Evolutionary conservation across 2,329 filamentous ascomycete species (phyloP).

Genomic region (Lachnellula cervina): DNA sequence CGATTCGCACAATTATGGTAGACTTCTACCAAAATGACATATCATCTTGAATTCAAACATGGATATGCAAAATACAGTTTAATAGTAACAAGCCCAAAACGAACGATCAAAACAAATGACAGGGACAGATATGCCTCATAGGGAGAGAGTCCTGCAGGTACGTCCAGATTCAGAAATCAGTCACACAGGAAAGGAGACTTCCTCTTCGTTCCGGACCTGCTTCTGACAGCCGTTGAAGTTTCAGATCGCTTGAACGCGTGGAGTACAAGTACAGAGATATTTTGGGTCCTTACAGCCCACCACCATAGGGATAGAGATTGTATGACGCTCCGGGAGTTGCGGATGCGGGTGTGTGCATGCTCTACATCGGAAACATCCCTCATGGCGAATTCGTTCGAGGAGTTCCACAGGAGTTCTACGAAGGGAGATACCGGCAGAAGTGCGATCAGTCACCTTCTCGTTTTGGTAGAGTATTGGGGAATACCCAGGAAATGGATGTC

Average conservation of each 20-base stretch:
- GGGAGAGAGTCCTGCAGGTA: conserved; percentile 5
- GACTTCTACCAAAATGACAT: too few relatives aligned
- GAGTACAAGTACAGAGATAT: conserved; percentile 20
- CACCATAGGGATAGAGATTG: conserved; percentile 7
- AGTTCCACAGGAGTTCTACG: conserved; percentile 1
- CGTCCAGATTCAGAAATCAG: conserved; percentile 7
- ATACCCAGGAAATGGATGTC: too few relatives aligned
- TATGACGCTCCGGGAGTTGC: conserved; percentile 18
- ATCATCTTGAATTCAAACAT: neutral
- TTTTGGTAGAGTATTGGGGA: neutral
- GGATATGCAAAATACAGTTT: neutral
- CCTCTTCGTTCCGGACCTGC: conserved; percentile 2
- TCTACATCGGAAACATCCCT: conserved; percentile 14
- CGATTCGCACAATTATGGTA: too few relatives aligned
- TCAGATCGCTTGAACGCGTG: conserved; percentile 30
- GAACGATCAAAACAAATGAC: neutral
- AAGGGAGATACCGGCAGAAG: neutral
- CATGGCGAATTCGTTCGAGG: conserved; percentile 14
- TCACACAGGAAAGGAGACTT: conserved; percentile 2
- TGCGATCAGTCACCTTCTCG: neutral
- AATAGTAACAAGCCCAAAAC: neutral
- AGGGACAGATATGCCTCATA: neutral
- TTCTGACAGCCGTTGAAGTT: conserved; percentile 26
- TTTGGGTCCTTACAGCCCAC: conserved; percentile 9
- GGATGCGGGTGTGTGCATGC: conserved; percentile 19